These are phyloP conservation scores for Kodamaea hsintzibuensis DNA, from an alignment of 805 yeast species.

Conservation along the genomic window DNA sequence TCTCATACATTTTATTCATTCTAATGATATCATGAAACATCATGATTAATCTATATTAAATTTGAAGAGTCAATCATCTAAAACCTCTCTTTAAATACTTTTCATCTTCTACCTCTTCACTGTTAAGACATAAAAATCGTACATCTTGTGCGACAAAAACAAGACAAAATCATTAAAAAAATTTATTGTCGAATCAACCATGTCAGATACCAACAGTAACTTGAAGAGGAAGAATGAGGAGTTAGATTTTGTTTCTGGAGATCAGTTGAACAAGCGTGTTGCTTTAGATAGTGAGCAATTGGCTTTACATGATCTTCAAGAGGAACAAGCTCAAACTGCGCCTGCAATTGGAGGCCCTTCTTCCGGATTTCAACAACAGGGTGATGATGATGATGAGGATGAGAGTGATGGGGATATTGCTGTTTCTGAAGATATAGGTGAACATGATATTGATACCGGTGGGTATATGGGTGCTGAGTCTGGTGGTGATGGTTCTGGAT, in stretches of 20 bases:
- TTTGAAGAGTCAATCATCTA: too few relatives aligned
- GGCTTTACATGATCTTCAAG: constrained; percentile 42
- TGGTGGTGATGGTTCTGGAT: neutral
- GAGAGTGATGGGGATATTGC: neutral
- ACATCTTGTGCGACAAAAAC: neutral
- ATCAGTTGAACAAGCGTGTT: constrained; percentile 61
- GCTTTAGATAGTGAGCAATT: constrained; percentile 67
- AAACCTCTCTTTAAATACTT: neutral
- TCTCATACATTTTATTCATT: too few relatives aligned
- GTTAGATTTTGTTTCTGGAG: constrained; percentile 39
- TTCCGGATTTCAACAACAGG: neutral
- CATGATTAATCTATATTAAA: too few relatives aligned
- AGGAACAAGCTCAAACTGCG: constrained; percentile 45
- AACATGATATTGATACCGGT: neutral
- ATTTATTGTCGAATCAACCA: constrained; percentile 4
- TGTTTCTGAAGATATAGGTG: neutral
- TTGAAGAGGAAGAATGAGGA: constrained; percentile 74
- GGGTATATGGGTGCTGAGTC: neutral
- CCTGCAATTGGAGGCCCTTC: constrained; percentile 25
- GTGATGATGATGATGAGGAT: neutral
- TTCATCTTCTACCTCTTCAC: neutral
- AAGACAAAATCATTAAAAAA: neutral
- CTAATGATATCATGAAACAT: too few relatives aligned
- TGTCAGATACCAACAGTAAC: constrained; percentile 25
- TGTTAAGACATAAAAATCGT: neutral